Evolutionary conservation across 108 stramenopile genomes (phyloP).

Genomic region (Cyclostephanos tholiformis): DNA sequence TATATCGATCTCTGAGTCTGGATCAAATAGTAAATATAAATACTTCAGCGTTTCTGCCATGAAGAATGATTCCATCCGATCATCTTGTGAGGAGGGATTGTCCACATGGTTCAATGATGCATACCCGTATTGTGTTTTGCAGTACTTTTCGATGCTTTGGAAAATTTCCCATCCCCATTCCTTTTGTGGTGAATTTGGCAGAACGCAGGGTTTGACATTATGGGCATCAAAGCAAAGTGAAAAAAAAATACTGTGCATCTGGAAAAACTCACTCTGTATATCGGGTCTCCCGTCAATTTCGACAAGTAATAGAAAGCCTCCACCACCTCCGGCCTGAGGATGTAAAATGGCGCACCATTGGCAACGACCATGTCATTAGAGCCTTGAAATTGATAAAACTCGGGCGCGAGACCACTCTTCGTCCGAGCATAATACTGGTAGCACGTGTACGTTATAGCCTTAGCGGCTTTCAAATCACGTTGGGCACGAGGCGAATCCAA

Average conservation of each 20-base stretch:
- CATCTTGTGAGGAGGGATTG: slow-evolving; percentile 48
- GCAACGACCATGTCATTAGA: slow-evolving; percentile 74
- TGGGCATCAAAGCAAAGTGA: slow-evolving; percentile 44
- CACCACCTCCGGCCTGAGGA: slow-evolving; percentile 92
- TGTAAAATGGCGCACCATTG: slow-evolving; percentile 72
- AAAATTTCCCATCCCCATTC: slow-evolving; percentile 98
- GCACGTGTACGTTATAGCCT: slow-evolving; percentile 94
- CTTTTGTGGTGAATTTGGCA: slow-evolving; percentile 27
- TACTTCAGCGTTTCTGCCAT: slow-evolving; percentile 97
- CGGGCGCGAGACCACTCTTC: slow-evolving; percentile 90
- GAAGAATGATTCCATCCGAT: slow-evolving; percentile 97
- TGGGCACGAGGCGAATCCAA: slow-evolving; percentile 69
- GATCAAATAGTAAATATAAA: slow-evolving; percentile 92
- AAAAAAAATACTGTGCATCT: neutral
- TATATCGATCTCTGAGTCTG: slow-evolving; percentile 86
- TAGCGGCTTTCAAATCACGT: slow-evolving; percentile 78
- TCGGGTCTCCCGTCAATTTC: slow-evolving; percentile 84
- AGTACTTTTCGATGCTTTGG: slow-evolving; percentile 89
- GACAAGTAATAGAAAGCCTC: slow-evolving; percentile 32
- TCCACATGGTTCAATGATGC: slow-evolving; percentile 76
- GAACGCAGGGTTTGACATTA: slow-evolving; percentile 41
- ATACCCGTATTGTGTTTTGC: slow-evolving; percentile 80
- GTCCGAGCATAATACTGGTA: slow-evolving; percentile 91
- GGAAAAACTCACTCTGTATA: slow-evolving; percentile 66
- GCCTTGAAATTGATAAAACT: slow-evolving; percentile 65